Evolutionary conservation across 2,329 filamentous ascomycete genomes (phyloP).

Genomic region (Trichoderma citrinoviride): DNA sequence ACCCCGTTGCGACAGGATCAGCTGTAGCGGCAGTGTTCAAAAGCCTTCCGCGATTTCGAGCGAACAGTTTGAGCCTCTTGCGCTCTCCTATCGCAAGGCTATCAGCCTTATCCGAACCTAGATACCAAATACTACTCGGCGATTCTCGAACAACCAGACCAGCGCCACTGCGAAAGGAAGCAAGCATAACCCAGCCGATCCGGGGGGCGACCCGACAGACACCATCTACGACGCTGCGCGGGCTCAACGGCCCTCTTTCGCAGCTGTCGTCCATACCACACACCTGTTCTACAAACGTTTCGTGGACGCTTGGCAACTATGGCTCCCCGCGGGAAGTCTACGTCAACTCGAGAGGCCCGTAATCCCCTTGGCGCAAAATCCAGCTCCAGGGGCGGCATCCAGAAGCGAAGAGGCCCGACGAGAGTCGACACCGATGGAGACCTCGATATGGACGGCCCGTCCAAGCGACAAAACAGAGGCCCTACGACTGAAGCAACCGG

Average conservation of each 20-base stretch:
- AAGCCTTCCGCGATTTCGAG: neutral
- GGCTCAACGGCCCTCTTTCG: neutral
- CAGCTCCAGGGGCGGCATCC: constrained; percentile 48
- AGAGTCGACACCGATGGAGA: constrained; percentile 57
- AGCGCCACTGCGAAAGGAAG: neutral
- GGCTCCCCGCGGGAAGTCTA: constrained; percentile 36
- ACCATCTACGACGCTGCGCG: neutral
- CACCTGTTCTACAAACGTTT: neutral
- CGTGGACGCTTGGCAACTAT: constrained; percentile 25
- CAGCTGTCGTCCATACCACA: neutral
- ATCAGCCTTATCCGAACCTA: neutral
- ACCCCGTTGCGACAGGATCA: neutral
- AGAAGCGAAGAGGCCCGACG: constrained; percentile 40
- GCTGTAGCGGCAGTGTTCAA: neutral
- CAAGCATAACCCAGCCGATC: neutral
- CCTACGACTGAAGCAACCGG: constrained; percentile 30
- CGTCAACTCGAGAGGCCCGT: constrained; percentile 34
- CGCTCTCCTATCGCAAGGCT: neutral
- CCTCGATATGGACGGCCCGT: constrained; percentile 53
- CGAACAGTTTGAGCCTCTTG: neutral
- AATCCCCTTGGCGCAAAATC: constrained; percentile 33
- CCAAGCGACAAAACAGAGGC: constrained; percentile 36
- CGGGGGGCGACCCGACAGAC: neutral
- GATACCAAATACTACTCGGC: neutral
- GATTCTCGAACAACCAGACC: neutral